Base-by-base conservation (phyloP, 306 rosid species). In the Quercus suber region DNA sequence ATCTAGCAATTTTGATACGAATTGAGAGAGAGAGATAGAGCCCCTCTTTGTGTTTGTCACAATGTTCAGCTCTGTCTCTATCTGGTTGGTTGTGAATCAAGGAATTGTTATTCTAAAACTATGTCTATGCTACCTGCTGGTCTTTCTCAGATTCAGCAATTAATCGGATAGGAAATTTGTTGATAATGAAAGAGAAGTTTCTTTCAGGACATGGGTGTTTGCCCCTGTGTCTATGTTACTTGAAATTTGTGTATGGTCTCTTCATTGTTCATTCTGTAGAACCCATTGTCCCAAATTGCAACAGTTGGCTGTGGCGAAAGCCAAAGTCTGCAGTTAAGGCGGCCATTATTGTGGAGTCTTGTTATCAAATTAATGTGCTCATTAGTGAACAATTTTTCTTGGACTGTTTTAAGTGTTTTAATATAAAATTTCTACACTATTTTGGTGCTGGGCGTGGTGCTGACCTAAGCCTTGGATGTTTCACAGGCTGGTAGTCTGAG, bases 401-500 rank as follows among this genome's bases (percentile, higher is more conserved):
- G 69, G 69, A 14, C 69, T 63, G n/a, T 27, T 63, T 63, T 27
- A 28, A 35, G 30, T 11, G 30, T 27, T 63, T 63, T 12, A 27
- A 63, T 63, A 63, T 63, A 63, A 63, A 28, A 28, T 27, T 63
- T 27, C 69, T 63, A 27, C 69, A 5, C 37, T 63, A 63, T 63
- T 63, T 63, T 63, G 69, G 69, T 63, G 11, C 41, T 63, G 69
- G 20, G 69, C 69, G 0, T 27, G n/a, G 41, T 63, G 69, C 69
- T 63, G 69, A 63, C 30, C 41, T 63, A 15, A 63, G 69, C 69
- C n/a, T 63, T 63, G 69, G 69, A 63, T 63, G 69, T 63, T 63
- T 63, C 69, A 63, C 69, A 63, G 69, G 69, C 69, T 63, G 69
- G 69, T 28, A 63, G 69, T 63, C 41, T 63, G 41, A 28, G 69